Base-by-base conservation (phyloP, 192 early-diverging fungal species). In the Podila clonocystis region DNA sequence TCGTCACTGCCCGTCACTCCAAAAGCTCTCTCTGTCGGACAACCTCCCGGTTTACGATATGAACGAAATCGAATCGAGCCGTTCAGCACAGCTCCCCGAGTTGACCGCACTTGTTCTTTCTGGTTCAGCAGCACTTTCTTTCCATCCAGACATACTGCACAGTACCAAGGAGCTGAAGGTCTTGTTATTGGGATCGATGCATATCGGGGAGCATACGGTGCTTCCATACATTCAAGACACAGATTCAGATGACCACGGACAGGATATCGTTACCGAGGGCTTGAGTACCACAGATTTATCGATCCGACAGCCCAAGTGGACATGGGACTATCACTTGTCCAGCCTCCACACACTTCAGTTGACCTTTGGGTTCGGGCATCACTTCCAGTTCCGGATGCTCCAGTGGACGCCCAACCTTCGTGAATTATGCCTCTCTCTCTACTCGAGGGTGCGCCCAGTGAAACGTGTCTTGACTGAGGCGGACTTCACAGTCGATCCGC, bases 71-170 rank as follows among this genome's bases (percentile, higher is more conserved):
- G 9, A 41, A 41, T 11, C 38, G 11, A 41, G 38, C 38, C 38
- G 0, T 12, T 22, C 62, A 5, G 34, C 36, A 11, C 36, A 41
- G 3, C 19, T 63, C 8, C 31, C 62, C 7, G 36, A 63, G 24
- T 11, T 65, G 4, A 29, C 48, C 13, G 49, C 12, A 0, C 4
- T 65, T 8, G 9, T 29, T 0, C 29, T 65, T 24, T 31, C 19
- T 9, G 63, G 63, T 12, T 50, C 22, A 24, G 15, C 22, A 24
- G 22, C 63, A 26, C 6, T 65, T 1, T 28, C 41, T 0, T 50
- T 65, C 31, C 49, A 65, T 52, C 64, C 64, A 3, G 49, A 49
- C 29, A 65, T 50, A 52, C n/a, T 65, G 22, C 28, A 65, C 17
- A 26, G 26, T 13, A 65, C 64, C 13, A 26, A 7, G 5, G 34